Conservation (phyloP, 768 basidiomycete species). For the Kondoa subrosea region DNA sequence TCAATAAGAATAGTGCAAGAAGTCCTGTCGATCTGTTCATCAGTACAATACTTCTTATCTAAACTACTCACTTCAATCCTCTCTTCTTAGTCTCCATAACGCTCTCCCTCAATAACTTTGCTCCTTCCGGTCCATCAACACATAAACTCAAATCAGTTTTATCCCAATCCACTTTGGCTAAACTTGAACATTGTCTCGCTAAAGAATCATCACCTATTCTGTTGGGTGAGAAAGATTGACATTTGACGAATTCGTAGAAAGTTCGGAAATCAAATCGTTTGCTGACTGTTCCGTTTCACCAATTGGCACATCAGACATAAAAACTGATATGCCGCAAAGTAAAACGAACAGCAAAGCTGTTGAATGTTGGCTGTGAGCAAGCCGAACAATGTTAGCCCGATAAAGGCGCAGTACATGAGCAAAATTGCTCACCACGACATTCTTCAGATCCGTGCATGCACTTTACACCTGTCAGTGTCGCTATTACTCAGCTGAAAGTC, state of each 20-base stretch:
- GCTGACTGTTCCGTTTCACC: neutral
- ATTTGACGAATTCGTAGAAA: slow-evolving; percentile 1
- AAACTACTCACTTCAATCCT: neutral
- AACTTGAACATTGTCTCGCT: neutral
- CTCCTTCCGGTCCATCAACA: neutral
- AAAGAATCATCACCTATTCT: slow-evolving; percentile 2
- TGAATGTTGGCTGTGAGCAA: neutral
- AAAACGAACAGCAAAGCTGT: neutral
- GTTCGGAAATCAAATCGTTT: neutral
- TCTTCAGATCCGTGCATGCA: slow-evolving; percentile 5
- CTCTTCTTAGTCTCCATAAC: neutral
- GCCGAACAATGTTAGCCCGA: neutral
- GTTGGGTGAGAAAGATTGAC: slow-evolving; percentile 3
- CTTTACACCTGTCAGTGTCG: neutral
- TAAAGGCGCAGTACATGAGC: neutral
- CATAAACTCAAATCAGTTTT: neutral
- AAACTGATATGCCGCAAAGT: neutral
- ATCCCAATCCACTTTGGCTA: neutral
- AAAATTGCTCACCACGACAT: neutral
- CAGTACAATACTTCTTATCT: neutral
- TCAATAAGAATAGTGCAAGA: slow-evolving; percentile 7
- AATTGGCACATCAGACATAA: neutral
- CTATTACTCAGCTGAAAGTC: neutral
- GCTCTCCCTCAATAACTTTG: neutral
- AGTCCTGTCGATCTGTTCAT: neutral